These are phyloP conservation scores for Haberlea rhodopensis DNA, from an alignment of 257 asterid genomes.

Conservation along the genomic window DNA sequence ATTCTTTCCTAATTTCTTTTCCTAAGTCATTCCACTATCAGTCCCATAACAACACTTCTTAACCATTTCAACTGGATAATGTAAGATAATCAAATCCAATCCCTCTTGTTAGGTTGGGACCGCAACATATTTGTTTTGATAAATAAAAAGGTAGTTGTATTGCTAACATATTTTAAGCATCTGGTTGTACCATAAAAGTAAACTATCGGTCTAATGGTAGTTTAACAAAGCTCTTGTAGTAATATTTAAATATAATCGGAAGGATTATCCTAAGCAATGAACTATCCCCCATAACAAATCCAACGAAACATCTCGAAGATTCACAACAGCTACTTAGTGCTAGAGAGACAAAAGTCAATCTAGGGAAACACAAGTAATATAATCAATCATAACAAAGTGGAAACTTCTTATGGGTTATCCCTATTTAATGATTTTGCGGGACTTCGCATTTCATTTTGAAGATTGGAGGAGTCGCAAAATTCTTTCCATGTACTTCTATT, in stretches of 20 bases:
- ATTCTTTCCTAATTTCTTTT: neutral
- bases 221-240: no score
- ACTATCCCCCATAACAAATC: no score
- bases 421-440: slow-evolving; percentile 3
- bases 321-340: no score
- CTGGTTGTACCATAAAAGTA: no score
- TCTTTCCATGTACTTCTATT: neutral
- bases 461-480: neutral
- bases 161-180: no score
- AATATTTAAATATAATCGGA: no score
- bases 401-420: neutral
- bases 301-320: no score
- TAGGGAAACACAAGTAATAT: slow-evolving; percentile 1
- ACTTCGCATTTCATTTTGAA: neutral
- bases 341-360: neutral
- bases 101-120: no score
- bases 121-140: no score
- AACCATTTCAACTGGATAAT: neutral
- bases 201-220: no score
- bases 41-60: neutral
- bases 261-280: no score
- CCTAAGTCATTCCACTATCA: neutral
- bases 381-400: slow-evolving; percentile 2
- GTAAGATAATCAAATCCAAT: slow-evolving; percentile 1
- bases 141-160: no score